These are phyloP conservation scores for Paraurostyla sp. DNA, from an alignment of 73 alveolate species.

Conservation along the genomic window DNA sequence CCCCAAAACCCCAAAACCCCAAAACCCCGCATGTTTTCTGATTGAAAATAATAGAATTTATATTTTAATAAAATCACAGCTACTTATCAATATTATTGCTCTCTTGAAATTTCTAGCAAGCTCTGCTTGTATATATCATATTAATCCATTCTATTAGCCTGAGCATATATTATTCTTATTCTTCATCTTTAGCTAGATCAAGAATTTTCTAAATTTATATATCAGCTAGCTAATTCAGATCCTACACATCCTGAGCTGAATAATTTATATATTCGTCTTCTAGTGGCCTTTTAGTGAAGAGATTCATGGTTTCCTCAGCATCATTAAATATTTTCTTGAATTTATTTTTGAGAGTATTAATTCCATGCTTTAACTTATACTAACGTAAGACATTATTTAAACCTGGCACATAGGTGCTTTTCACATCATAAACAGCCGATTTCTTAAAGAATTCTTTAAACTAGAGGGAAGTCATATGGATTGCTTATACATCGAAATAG, in stretches of 20 bases:
- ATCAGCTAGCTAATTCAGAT: conserved; percentile 54
- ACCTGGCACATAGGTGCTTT: conserved; percentile 53
- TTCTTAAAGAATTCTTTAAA: conserved; percentile 1
- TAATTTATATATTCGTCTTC: conserved; percentile 44
- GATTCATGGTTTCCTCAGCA: background rate
- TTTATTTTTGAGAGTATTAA: conserved; percentile 48
- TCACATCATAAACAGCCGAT: conserved; percentile 34
- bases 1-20: too few species aligned
- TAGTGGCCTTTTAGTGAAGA: conserved; percentile 39
- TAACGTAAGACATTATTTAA: conserved; percentile 54
- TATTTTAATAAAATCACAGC: too few species aligned
- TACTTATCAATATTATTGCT: too few species aligned
- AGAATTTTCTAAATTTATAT: background rate
- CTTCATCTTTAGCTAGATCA: background rate
- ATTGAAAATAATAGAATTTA: too few species aligned
- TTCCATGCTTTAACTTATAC: conserved; percentile 35
- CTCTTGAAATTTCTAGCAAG: too few species aligned
- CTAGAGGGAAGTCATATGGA: conserved; percentile 40
- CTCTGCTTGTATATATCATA: too few species aligned
- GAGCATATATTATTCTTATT: too few species aligned
- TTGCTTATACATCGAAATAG: conserved; percentile 52
- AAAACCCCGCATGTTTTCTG: too few species aligned
- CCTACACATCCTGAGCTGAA: conserved; percentile 64
- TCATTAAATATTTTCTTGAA: conserved; percentile 45
- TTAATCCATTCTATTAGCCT: too few species aligned